Base-by-base conservation (phyloP, 1,284 basidiomycete genomes). In the Rhodotorula mucilaginosa region DNA sequence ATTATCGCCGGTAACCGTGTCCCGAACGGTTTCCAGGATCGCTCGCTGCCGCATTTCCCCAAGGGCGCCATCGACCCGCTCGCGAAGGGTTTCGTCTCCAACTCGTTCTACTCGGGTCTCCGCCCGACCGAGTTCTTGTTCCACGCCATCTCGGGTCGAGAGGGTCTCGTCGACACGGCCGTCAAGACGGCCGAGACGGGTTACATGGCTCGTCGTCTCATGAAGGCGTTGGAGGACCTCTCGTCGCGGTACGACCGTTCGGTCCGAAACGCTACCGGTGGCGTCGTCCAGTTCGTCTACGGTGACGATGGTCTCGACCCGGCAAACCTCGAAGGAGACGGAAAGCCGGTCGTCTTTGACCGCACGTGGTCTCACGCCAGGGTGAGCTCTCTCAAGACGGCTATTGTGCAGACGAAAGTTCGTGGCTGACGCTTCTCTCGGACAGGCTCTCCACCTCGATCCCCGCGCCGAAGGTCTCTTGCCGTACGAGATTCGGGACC, bases 111-210 rank as follows among this genome's bases (percentile, higher is more conserved):
- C 83, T 89, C 90, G 12, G 97, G 97, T 49, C 84, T 99, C n/a
- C 86, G 88, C 0, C 92, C 97, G 0, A 96, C 96, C 18, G 97
- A 99, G 80, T 99, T 99, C 83, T 82, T 99, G 67, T 99, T 99
- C 85, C 97, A 99, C 83, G 97, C 95, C 72, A 98, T 99, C 79
- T 98, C 96, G 31, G 97, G 97, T 76, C 90, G 97, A 81, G 97
- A 99, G 84, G 97, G 97, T 83, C 83, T 99, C 59, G 96, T 99
- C 79, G 97, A 99, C 83, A 99, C 97, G 0, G 97, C 97, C 34
- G 97, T 99, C 82, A 99, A 99, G 84, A 99, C 97, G 1, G 97
- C 97, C 26, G 97, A 99, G 82, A 99, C 97, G 2, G 97, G 97
- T 57, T 99, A 99, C 84, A 99, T 99, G 96, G 93, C 96, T 79